phyloP scores from a whole-genome alignment of 129 eudicot genomes.

The Pittosporum tobira region DNA sequence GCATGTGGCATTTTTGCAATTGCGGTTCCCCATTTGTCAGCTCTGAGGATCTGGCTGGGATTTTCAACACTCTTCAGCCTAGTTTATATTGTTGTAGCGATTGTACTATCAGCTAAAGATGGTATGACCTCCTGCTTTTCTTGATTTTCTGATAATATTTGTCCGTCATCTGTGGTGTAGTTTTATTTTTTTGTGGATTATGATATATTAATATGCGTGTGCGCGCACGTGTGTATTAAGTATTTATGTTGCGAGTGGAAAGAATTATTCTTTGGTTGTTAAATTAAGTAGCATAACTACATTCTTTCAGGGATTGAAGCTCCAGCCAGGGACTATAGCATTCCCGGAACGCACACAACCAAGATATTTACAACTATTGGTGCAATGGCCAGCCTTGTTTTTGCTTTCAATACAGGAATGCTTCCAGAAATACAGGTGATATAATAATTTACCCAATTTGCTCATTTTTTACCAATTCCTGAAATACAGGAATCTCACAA shows the following conservation, averaged over 20 bases:
- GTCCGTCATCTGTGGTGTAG: not conserved
- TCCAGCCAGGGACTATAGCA: conserved; percentile 69
- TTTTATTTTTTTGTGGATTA: too few species aligned
- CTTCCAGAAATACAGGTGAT: conserved; percentile 97
- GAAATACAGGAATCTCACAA: not conserved
- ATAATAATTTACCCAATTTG: not conserved
- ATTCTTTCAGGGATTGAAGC: conserved; percentile 45
- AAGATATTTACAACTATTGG: conserved; percentile 69
- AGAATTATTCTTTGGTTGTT: not conserved
- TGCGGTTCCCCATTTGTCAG: conserved; percentile 76
- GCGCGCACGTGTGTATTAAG: too few species aligned
- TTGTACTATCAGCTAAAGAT: conserved; percentile 61
- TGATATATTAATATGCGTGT: too few species aligned
- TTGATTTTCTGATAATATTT: not conserved
- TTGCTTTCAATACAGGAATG: conserved; percentile 96
- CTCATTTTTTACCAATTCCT: not conserved
- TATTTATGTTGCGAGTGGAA: too few species aligned
- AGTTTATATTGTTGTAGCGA: conserved; percentile 47
- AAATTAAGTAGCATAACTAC: not conserved
- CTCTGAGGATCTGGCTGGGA: conserved; percentile 73
- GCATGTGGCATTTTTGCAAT: conserved; percentile 72
- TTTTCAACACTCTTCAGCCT: conserved; percentile 66
- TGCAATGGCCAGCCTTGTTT: conserved; percentile 79
- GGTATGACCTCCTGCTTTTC: conserved; percentile 39
- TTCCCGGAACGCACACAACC: conserved; percentile 39